Percentiles rank a stretch among this genome's conserved stretches.
These are phyloP conservation scores for Euphorbia schlechtendalii DNA, from an alignment of 441 rosid species.

Conservation along the genomic window DNA sequence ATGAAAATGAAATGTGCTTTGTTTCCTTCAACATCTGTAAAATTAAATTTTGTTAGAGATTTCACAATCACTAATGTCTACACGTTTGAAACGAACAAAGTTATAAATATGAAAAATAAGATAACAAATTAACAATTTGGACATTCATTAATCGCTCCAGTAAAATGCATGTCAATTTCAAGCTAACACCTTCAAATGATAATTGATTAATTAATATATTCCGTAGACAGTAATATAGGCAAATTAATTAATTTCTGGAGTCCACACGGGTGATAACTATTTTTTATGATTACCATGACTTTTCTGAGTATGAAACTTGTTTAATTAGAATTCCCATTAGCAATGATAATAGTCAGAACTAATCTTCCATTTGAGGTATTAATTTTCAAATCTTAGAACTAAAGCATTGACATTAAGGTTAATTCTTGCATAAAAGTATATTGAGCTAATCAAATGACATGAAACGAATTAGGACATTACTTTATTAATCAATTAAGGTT, in stretches of 20 bases:
- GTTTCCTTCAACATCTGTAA: too few relatives aligned
- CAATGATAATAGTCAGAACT: too few relatives aligned
- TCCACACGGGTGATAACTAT: too few relatives aligned
- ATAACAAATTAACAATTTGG: background rate
- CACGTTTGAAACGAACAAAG: conserved; percentile 21
- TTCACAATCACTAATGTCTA: conserved; percentile 15
- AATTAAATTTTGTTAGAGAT: too few relatives aligned
- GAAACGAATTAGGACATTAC: background rate
- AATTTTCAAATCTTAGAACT: conserved; percentile 10
- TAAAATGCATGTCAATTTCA: background rate
- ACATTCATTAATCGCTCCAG: background rate
- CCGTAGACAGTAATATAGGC: conserved; percentile 4
- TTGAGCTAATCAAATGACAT: conserved; percentile 1
- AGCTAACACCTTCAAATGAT: too few relatives aligned
- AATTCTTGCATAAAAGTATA: background rate
- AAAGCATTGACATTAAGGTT: background rate
- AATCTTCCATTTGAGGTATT: background rate
- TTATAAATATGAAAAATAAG: background rate
- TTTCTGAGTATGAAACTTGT: too few relatives aligned
- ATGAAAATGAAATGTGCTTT: conserved; percentile 9
- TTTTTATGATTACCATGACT: too few relatives aligned
- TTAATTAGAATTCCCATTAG: too few relatives aligned
- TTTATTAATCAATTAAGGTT: background rate
- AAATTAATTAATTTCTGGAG: background rate
- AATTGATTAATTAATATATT: too few relatives aligned